Percentiles rank a stretch among this genome's conserved stretches.
These are phyloP conservation scores for Quercus agrifolia DNA, from an alignment of 306 rosid genomes.

Conservation along the genomic window DNA sequence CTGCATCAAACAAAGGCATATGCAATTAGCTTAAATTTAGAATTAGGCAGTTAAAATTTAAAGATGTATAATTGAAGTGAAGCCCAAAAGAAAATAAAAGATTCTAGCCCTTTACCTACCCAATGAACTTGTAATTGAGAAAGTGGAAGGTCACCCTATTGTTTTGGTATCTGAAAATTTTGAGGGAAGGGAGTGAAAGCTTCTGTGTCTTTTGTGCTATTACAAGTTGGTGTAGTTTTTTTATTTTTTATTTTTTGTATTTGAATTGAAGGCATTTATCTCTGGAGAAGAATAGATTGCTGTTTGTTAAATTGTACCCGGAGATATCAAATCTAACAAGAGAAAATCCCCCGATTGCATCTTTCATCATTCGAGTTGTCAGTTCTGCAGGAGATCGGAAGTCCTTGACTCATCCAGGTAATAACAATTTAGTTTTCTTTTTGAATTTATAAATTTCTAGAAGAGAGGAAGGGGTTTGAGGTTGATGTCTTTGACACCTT, in stretches of 20 bases:
- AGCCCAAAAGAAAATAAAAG: neutral
- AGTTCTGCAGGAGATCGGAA: slow-evolving; percentile 79
- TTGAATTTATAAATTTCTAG: neutral
- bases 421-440: slow-evolving; percentile 1
- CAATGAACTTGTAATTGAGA: slow-evolving; percentile 4
- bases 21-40: neutral
- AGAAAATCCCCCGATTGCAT: slow-evolving; percentile 89
- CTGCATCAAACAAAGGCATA: neutral
- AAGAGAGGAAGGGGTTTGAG: neutral
- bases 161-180: slow-evolving; percentile 11
- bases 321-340: slow-evolving; percentile 81
- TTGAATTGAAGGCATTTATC: slow-evolving; percentile 81
- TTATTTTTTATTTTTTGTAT: neutral
- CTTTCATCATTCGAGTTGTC: slow-evolving; percentile 72
- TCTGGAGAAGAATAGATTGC: slow-evolving; percentile 78
- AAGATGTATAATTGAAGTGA: neutral
- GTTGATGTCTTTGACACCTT: neutral
- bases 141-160: neutral
- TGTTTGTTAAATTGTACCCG: slow-evolving; percentile 76
- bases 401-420: slow-evolving; percentile 83
- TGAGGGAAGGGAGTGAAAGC: neutral
- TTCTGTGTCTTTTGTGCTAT: neutral
- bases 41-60: neutral
- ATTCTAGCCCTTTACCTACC: neutral
- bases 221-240: neutral